Evolutionary conservation across 768 basidiomycete species (phyloP).

Genomic region (Auriscalpium orientale): DNA sequence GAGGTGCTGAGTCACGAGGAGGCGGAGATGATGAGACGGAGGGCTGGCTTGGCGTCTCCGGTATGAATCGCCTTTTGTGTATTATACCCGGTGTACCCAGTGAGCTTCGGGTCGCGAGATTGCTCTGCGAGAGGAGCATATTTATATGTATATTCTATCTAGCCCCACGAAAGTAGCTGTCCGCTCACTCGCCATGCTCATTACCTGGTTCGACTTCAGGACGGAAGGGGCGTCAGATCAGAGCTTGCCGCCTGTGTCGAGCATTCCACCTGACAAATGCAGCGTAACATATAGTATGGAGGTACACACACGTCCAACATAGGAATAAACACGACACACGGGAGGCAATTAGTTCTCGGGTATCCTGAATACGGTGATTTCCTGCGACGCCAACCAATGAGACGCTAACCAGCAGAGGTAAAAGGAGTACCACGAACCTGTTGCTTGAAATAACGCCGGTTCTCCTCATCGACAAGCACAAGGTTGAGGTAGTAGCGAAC

Average conservation of each 20-base stretch:
- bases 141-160: too few relatives aligned
- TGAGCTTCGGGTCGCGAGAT: too few relatives aligned
- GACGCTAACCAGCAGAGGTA: neutral
- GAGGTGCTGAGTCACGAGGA: slow-evolving; percentile 5
- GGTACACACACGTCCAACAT: slow-evolving; percentile 3
- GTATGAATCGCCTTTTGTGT: too few relatives aligned
- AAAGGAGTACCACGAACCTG: slow-evolving; percentile 42
- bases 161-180: too few relatives aligned
- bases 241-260: neutral
- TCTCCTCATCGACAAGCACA: slow-evolving; percentile 97
- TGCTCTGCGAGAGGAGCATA: too few relatives aligned
- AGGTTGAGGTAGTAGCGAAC: slow-evolving; percentile 95
- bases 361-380: slow-evolving; percentile 88
- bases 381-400: slow-evolving; percentile 28
- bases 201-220: neutral
- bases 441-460: slow-evolving; percentile 95
- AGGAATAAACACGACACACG: neutral
- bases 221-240: neutral
- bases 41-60: neutral
- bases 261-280: too few relatives aligned
- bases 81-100: too few relatives aligned
- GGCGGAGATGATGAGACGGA: neutral
- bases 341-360: slow-evolving; percentile 38
- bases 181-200: too few relatives aligned
- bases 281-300: slow-evolving; percentile 4